A percentile compares a stretch with the other conserved stretches of the same genome.
These are phyloP conservation scores for Xylaria bambusicola DNA, from an alignment of 495 filamentous ascomycete species.

Conservation along the genomic window DNA sequence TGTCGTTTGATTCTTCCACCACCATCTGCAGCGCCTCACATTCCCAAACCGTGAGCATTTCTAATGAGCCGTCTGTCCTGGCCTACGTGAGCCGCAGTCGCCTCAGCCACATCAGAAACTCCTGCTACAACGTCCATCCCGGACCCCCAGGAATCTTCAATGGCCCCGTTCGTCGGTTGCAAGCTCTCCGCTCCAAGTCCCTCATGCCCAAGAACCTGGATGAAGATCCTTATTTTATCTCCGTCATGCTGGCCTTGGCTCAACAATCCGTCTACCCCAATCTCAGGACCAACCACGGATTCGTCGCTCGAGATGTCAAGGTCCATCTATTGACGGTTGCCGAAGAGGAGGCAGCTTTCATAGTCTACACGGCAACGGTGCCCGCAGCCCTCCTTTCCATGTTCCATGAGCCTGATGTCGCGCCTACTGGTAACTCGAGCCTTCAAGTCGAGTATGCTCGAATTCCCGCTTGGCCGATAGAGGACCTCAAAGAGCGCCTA, in stretches of 20 bases:
- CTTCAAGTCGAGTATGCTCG: constrained; percentile 40
- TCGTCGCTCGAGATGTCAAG: constrained; percentile 37
- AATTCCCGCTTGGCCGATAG: constrained; percentile 47
- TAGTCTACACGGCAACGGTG: constrained; percentile 46
- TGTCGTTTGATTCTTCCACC: constrained; percentile 41
- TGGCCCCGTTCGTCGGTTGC: constrained; percentile 36
- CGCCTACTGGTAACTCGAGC: constrained; percentile 21
- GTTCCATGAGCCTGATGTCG: constrained; percentile 39
- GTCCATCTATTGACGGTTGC: constrained; percentile 44
- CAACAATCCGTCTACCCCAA: constrained; percentile 44
- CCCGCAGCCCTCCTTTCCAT: constrained; percentile 40
- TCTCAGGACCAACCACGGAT: constrained; percentile 10
- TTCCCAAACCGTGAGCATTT: not conserved
- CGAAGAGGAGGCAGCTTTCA: constrained; percentile 38
- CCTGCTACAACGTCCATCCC: constrained; percentile 33
- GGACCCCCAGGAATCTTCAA: constrained; percentile 34
- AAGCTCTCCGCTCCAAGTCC: constrained; percentile 39
- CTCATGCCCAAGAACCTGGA: constrained; percentile 41
- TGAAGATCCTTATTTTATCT: constrained; percentile 47
- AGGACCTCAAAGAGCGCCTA: constrained; percentile 51
- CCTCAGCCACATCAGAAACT: constrained; percentile 34
- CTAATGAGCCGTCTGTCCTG: constrained; percentile 35
- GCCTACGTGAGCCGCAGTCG: constrained; percentile 44
- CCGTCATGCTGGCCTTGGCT: constrained; percentile 47
- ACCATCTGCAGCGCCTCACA: constrained; percentile 31